phyloP scores from a whole-genome alignment of 169 alveolate species.

The Plasmodium reichenowi region DNA sequence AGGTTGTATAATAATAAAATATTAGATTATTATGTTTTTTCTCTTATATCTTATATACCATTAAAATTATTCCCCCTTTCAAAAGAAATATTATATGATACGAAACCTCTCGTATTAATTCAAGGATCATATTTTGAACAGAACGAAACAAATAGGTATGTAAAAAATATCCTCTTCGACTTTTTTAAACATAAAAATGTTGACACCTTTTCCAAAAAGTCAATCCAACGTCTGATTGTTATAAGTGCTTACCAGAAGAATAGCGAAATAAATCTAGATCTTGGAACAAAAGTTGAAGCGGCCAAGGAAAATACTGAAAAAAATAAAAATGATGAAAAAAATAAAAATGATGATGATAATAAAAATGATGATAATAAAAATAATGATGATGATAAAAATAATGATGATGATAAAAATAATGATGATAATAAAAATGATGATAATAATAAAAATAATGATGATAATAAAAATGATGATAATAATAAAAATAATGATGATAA shows the following conservation, averaged over 20 bases:
- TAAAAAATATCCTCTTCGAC: constrained; percentile 36
- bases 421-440: background rate
- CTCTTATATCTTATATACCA: constrained; percentile 32
- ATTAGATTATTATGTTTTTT: constrained; percentile 27
- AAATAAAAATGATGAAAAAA: too few relatives aligned
- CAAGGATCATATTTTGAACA: constrained; percentile 46
- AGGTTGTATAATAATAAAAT: constrained; percentile 39
- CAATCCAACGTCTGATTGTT: constrained; percentile 35
- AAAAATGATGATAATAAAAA: background rate
- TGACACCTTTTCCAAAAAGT: constrained; percentile 1
- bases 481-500: background rate
- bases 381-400: background rate
- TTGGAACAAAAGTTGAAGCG: too few relatives aligned
- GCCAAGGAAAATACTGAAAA: background rate
- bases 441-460: too few relatives aligned
- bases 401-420: too few relatives aligned
- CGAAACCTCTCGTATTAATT: constrained; percentile 44
- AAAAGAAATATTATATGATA: constrained; percentile 25
- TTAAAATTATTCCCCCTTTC: constrained; percentile 16
- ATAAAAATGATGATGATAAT: background rate
- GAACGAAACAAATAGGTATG: constrained; percentile 21
- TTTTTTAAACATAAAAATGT: constrained; percentile 59
- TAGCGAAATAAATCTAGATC: too few relatives aligned
- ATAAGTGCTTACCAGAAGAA: constrained; percentile 15
- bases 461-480: too few relatives aligned